Conservation (phyloP, 352 stramenopile species). For the Paralagenidium karlingii region DNA sequence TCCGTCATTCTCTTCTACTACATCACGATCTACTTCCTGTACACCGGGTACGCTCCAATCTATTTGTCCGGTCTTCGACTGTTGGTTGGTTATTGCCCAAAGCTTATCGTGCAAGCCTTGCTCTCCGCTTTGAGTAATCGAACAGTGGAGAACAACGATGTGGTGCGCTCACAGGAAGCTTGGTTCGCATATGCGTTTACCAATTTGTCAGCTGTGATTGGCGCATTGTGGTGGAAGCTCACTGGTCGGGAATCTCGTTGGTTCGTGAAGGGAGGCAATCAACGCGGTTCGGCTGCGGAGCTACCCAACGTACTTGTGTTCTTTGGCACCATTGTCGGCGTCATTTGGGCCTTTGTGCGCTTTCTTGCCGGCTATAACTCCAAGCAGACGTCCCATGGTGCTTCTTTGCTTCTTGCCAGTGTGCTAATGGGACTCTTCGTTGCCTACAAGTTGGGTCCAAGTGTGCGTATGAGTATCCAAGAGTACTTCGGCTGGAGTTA, state of each 20-base stretch:
- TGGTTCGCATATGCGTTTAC: slow-evolving; percentile 78
- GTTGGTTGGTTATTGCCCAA: slow-evolving; percentile 47
- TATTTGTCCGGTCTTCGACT: slow-evolving; percentile 63
- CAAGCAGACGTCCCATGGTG: slow-evolving; percentile 53
- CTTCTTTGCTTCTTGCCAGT: slow-evolving; percentile 52
- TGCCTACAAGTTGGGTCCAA: slow-evolving; percentile 58
- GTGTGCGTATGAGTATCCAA: slow-evolving; percentile 76
- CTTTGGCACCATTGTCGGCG: slow-evolving; percentile 52
- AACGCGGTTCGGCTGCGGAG: slow-evolving; percentile 53
- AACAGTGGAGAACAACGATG: slow-evolving; percentile 67
- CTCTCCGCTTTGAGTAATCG: slow-evolving; percentile 67
- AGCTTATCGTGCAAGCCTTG: slow-evolving; percentile 59
- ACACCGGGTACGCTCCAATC: slow-evolving; percentile 73
- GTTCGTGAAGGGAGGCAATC: slow-evolving; percentile 51
- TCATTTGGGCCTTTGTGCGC: slow-evolving; percentile 66
- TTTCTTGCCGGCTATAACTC: slow-evolving; percentile 74
- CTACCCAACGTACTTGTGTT: slow-evolving; percentile 78
- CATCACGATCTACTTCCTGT: slow-evolving; percentile 79
- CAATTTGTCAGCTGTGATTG: slow-evolving; percentile 62
- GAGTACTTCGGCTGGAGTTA: slow-evolving; percentile 85
- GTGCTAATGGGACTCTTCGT: slow-evolving; percentile 71
- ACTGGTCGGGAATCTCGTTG: slow-evolving; percentile 58
- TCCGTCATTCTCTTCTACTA: slow-evolving; percentile 74
- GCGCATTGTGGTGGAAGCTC: slow-evolving; percentile 71
- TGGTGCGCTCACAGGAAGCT: slow-evolving; percentile 66